Evolutionary conservation across 306 rosid species (phyloP), one percentile per base, ranked within the genome.

Genomic region (Acacia melanoxylon): DNA sequence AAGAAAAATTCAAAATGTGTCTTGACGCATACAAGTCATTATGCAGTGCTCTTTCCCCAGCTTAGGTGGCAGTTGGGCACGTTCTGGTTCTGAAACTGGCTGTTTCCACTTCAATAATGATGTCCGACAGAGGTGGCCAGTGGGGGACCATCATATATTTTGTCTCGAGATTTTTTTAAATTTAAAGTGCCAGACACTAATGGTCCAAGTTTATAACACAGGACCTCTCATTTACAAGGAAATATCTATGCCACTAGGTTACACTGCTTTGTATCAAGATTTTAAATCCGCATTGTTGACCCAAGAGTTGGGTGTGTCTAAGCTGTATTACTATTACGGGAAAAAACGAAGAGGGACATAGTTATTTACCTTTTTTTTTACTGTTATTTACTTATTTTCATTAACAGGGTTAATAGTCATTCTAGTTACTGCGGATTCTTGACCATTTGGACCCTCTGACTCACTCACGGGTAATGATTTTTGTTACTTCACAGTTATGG

Each of bases 1-100:
- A 80, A 79, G 92, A 89, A 84, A 91, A 86, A 83, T 88, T 89
- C 85, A 91, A 85, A 80, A 68, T 41, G 2, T 89, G 92, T 83
- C 84, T 84, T 12, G 76, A 61, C 77, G 91, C 94, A 2, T 91
- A 86, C 89, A 87, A 86, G 9, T 89, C 94, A 14, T 74, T 91
- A 81, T 86, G 89, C 83, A 59, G 74, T 25, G 89, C 80, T 12
- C 81, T 89, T 22, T 80, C 91, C 68, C 80, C 89, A 1, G 83
- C 89, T 19, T 87, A 75, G 44, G 62, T 45, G 80, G 62, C 73
- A 61, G 70, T 13, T 17, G 29, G 71, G 54, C 80, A 80, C 25
- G 75, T 35, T 35, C 73, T 68, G 79, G 82, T 63, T 71, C 46
- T 52, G 45, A 74, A 9, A 29, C 16, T 37, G 49, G 20, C 20